phyloP scores from a whole-genome alignment of 2,329 filamentous ascomycete genomes.

The Sordariomycetes sp. region DNA sequence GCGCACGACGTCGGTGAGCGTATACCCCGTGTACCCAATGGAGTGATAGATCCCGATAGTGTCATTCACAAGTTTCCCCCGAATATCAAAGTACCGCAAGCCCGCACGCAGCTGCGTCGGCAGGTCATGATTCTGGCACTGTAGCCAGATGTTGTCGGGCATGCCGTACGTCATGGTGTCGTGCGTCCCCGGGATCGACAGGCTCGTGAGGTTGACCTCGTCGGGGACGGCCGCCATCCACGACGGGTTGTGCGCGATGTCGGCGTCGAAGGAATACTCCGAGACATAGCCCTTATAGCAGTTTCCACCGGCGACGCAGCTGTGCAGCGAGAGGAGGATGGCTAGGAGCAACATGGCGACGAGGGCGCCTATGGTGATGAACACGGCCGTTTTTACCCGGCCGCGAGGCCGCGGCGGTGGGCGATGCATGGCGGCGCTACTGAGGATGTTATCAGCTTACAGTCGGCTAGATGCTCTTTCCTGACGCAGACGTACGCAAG shows the following conservation, averaged over 20 bases:
- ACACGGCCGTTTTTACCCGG: background rate
- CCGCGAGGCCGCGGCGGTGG: background rate
- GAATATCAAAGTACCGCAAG: conserved; percentile 35
- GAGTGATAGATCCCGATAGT: conserved; percentile 33
- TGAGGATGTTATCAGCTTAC: background rate
- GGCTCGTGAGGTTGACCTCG: conserved; percentile 21
- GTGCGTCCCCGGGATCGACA: conserved; percentile 38
- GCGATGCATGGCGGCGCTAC: background rate
- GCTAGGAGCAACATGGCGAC: conserved; percentile 11
- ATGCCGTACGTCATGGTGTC: conserved; percentile 36
- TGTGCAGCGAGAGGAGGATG: conserved; percentile 11
- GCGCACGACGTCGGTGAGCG: conserved; percentile 25
- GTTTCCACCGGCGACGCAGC: conserved; percentile 11
- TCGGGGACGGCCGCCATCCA: conserved; percentile 33
- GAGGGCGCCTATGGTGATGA: conserved; percentile 9
- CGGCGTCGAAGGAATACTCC: conserved; percentile 27
- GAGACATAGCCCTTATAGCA: conserved; percentile 20
- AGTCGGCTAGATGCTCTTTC: background rate
- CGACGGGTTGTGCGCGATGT: conserved; percentile 14
- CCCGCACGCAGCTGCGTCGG: conserved; percentile 28
- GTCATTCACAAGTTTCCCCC: conserved; percentile 26
- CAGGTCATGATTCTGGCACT: conserved; percentile 35
- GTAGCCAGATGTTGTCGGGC: conserved; percentile 16
- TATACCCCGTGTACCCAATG: conserved; percentile 28
- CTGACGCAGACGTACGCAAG: background rate